These are phyloP conservation scores for Eimeria brunetti DNA, from an alignment of 169 alveolate species.

Conservation along the genomic window DNA sequence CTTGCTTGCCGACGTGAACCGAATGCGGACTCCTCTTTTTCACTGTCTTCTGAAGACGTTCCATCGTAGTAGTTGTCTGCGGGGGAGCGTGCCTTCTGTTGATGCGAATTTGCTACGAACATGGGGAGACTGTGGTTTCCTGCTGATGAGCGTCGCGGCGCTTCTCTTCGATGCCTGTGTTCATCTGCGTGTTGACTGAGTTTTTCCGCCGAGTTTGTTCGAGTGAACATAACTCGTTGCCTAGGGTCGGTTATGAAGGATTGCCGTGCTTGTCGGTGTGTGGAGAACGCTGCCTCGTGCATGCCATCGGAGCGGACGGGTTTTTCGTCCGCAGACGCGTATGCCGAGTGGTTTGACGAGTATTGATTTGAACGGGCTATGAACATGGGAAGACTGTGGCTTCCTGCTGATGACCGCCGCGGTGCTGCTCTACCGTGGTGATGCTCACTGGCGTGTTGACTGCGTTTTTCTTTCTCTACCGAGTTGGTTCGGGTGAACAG, in stretches of 20 bases:
- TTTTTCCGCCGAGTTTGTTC: constrained; percentile 33
- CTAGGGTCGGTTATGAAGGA: constrained; percentile 31
- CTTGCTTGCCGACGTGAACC: constrained; percentile 15
- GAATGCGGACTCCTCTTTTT: background rate
- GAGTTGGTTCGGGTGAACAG: constrained; percentile 25
- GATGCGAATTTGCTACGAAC: constrained; percentile 1
- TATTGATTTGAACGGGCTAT: background rate
- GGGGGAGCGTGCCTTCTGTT: background rate
- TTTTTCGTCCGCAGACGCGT: background rate
- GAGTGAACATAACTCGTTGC: constrained; percentile 4
- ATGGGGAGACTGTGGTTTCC: constrained; percentile 40
- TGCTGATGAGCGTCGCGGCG: constrained; percentile 44
- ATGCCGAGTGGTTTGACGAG: background rate
- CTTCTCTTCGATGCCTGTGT: background rate
- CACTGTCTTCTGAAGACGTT: background rate
- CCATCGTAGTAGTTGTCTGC: background rate
- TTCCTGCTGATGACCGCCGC: constrained; percentile 33
- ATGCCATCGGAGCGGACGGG: background rate
- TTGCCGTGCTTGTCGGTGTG: constrained; percentile 41
- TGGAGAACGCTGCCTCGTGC: background rate
- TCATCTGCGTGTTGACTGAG: background rate
- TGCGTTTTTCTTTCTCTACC: background rate
- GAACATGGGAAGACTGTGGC: constrained; percentile 36
- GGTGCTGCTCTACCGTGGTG: background rate
- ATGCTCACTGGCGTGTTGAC: background rate